These are phyloP conservation scores for Chalciporus chontae DNA, from an alignment of 768 basidiomycete genomes.

Conservation along the genomic window DNA sequence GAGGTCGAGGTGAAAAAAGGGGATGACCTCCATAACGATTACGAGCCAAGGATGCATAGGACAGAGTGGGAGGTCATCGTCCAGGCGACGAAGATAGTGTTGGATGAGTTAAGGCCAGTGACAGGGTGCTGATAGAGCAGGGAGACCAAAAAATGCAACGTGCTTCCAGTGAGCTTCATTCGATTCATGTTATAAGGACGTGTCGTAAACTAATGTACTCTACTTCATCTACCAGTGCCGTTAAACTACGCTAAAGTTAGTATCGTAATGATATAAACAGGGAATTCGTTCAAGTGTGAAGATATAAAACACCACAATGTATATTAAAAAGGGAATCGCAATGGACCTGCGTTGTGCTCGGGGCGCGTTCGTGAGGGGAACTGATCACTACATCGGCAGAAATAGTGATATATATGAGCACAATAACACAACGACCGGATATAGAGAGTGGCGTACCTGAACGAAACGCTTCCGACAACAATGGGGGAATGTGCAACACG, in stretches of 20 bases:
- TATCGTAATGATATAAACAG: slow-evolving; percentile 2
- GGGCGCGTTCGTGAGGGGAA: slow-evolving; percentile 13
- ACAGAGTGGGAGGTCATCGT: slow-evolving; percentile 93
- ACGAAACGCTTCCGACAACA: slow-evolving; percentile 5
- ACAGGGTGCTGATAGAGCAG: background rate
- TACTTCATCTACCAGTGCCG: slow-evolving; percentile 10
- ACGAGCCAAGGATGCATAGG: slow-evolving; percentile 74
- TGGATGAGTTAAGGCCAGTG: slow-evolving; percentile 48
- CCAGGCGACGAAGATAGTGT: slow-evolving; percentile 67
- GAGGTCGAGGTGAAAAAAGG: slow-evolving; percentile 71
- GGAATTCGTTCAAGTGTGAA: background rate
- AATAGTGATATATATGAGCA: background rate
- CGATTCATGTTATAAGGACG: background rate
- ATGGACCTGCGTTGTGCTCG: slow-evolving; percentile 11
- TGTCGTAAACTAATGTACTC: slow-evolving; percentile 17
- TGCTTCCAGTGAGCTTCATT: slow-evolving; percentile 9
- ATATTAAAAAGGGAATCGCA: slow-evolving; percentile 29
- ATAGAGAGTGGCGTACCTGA: slow-evolving; percentile 12
- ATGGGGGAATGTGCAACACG: slow-evolving; percentile 18
- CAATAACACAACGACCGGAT: background rate
- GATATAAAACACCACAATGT: slow-evolving; percentile 8
- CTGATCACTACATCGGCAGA: slow-evolving; percentile 12
- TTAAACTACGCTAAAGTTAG: slow-evolving; percentile 16
- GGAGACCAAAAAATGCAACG: background rate
- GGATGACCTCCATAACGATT: slow-evolving; percentile 61